These are phyloP conservation scores for Chiua virens DNA, from an alignment of 768 basidiomycete genomes.

Conservation along the genomic window DNA sequence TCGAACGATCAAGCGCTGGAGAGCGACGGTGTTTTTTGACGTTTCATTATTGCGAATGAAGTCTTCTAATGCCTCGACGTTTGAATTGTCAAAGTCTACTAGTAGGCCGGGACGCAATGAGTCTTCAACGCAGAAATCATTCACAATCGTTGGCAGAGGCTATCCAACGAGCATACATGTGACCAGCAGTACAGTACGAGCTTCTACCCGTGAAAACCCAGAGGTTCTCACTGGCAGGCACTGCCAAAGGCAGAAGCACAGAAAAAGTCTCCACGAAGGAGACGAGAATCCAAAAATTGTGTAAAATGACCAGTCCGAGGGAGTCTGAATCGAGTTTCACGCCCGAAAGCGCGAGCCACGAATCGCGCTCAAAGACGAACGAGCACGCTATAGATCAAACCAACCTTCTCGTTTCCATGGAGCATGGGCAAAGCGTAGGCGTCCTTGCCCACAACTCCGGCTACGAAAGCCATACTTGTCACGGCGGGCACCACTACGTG, in stretches of 20 bases:
- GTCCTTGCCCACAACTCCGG: neutral
- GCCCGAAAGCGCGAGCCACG: constrained; percentile 14
- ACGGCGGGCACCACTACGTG: neutral
- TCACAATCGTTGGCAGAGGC: too few species aligned
- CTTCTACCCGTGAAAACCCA: too few species aligned
- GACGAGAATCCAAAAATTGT: constrained; percentile 12
- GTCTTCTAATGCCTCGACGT: neutral
- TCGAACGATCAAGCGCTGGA: neutral
- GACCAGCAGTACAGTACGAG: too few species aligned
- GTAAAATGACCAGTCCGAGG: constrained; percentile 6
- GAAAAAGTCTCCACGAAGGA: constrained; percentile 17
- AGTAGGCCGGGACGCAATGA: too few species aligned
- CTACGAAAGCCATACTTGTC: neutral
- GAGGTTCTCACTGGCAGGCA: too few species aligned
- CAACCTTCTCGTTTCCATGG: constrained; percentile 15
- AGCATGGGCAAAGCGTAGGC: neutral
- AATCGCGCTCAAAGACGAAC: constrained; percentile 8
- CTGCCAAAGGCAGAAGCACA: neutral
- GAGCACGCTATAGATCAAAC: neutral
- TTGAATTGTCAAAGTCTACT: too few species aligned
- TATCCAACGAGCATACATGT: too few species aligned
- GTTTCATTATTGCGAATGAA: too few species aligned
- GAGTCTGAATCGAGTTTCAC: constrained; percentile 17
- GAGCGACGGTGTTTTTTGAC: neutral
- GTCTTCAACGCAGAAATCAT: neutral